Percentiles rank a stretch among this genome's conserved stretches.
phyloP scores from a whole-genome alignment of 805 yeast genomes.

The Hanseniaspora clermontiae region DNA sequence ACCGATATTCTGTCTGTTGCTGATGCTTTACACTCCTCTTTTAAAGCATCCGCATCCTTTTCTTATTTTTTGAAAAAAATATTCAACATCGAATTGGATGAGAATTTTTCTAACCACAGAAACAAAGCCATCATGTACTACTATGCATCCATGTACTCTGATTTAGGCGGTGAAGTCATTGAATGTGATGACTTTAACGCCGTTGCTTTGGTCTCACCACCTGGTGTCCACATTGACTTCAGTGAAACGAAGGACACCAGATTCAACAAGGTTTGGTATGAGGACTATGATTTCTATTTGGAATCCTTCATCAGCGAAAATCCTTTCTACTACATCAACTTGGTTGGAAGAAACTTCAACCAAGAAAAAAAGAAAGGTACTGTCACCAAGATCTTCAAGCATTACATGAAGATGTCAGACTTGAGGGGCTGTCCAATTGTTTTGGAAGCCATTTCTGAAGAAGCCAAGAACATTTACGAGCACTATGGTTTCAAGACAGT shows the following conservation, averaged over 20 bases:
- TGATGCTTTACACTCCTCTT: slow-evolving; percentile 23
- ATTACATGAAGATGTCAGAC: slow-evolving; percentile 25
- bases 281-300: slow-evolving; percentile 15
- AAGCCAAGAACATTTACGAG: slow-evolving; percentile 27
- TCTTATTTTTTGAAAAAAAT: slow-evolving; percentile 26
- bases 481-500: slow-evolving; percentile 27
- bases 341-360: slow-evolving; percentile 26
- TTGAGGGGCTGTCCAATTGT: slow-evolving; percentile 24
- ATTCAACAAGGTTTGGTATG: slow-evolving; percentile 25
- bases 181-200: slow-evolving; percentile 27
- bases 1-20: slow-evolving; percentile 22
- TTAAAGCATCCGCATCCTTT: slow-evolving; percentile 21
- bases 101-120: slow-evolving; percentile 20
- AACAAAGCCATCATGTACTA: slow-evolving; percentile 21
- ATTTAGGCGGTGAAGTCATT: slow-evolving; percentile 26
- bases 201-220: slow-evolving; percentile 25
- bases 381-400: slow-evolving; percentile 24
- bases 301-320: slow-evolving; percentile 18
- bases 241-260: slow-evolving; percentile 21
- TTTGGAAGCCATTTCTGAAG: slow-evolving; percentile 27
- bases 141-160: slow-evolving; percentile 21
- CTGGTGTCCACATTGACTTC: slow-evolving; percentile 21
- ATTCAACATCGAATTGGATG: slow-evolving; percentile 20
- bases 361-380: slow-evolving; percentile 24
- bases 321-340: slow-evolving; percentile 25